A percentile compares a stretch with the other conserved stretches of the same genome.
Conservation (phyloP, 2,329 filamentous ascomycete species). For the Diaporthe helianthi region DNA sequence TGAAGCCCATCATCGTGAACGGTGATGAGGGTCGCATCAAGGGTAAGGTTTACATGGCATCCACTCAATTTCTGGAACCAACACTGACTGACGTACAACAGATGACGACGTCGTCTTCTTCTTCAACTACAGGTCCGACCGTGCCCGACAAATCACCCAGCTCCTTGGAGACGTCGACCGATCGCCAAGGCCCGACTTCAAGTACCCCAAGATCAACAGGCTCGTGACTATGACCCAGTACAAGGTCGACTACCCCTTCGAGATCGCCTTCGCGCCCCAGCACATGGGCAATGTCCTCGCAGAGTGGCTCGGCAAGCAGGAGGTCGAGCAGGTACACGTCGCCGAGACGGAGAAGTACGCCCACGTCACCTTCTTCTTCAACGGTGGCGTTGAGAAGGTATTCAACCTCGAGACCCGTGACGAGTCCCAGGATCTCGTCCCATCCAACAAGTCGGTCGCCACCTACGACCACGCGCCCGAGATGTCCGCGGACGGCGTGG, state of each 20-base stretch:
- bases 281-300: constrained; percentile 98
- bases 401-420: constrained; percentile 93
- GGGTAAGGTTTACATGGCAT: constrained; percentile 57
- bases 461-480: constrained; percentile 95
- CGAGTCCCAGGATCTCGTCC: constrained; percentile 77
- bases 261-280: constrained; percentile 91
- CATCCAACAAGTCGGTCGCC: constrained; percentile 86
- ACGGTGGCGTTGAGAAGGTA: constrained; percentile 96
- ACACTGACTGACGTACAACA: constrained; percentile 44
- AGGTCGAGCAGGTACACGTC: constrained; percentile 90
- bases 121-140: constrained; percentile 99
- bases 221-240: constrained; percentile 99
- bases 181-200: constrained; percentile 88
- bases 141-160: constrained; percentile 95
- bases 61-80: not conserved
- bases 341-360: constrained; percentile 99
- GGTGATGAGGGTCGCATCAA: constrained; percentile 86
- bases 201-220: constrained; percentile 83
- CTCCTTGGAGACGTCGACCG: constrained; percentile 91
- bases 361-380: constrained; percentile 99
- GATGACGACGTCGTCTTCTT: constrained; percentile 97
- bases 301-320: constrained; percentile 92
- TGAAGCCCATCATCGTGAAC: constrained; percentile 95
- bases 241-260: constrained; percentile 93
- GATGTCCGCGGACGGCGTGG: constrained; percentile 93